phyloP scores from a whole-genome alignment of 2,329 filamentous ascomycete genomes.

The Berkeleyomyces basicola region DNA sequence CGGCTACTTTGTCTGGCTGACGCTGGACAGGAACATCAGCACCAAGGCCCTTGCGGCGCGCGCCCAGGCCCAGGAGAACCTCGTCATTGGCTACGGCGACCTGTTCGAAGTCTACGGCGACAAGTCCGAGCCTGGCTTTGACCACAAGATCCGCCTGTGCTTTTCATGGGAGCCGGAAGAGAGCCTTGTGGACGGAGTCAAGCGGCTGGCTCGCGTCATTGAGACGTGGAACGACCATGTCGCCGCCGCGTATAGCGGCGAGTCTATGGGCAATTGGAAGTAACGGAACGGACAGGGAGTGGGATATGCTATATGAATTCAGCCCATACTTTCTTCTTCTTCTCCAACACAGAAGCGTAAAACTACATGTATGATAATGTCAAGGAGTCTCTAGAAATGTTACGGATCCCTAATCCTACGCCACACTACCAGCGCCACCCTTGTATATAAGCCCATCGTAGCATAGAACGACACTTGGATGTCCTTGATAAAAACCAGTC shows the following conservation, averaged over 20 bases:
- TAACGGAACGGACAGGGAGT: not conserved
- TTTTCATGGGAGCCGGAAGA: conserved; percentile 57
- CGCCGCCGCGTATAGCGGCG: not conserved
- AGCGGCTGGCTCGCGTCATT: conserved; percentile 38
- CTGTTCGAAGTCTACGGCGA: conserved; percentile 53
- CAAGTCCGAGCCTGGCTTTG: conserved; percentile 36
- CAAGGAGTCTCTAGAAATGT: too few species aligned
- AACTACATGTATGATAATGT: too few species aligned
- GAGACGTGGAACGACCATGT: conserved; percentile 19
- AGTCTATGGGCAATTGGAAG: conserved; percentile 9
- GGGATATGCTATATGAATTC: too few species aligned
- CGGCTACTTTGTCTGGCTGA: conserved; percentile 77
- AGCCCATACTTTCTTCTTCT: too few species aligned
- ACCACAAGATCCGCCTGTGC: conserved; percentile 45
- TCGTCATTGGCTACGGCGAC: conserved; percentile 51
- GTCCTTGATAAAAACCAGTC: too few species aligned
- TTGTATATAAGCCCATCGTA: too few species aligned
- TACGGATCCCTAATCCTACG: too few species aligned
- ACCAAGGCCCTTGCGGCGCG: conserved; percentile 38
- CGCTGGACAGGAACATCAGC: conserved; percentile 35
- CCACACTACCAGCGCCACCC: too few species aligned
- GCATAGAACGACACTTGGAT: too few species aligned
- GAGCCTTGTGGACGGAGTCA: conserved; percentile 49
- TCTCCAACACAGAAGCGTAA: too few species aligned
- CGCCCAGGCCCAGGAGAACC: conserved; percentile 44